These are phyloP conservation scores for Periconia sp. DNA, from an alignment of 2,329 filamentous ascomycete genomes.

Conservation along the genomic window DNA sequence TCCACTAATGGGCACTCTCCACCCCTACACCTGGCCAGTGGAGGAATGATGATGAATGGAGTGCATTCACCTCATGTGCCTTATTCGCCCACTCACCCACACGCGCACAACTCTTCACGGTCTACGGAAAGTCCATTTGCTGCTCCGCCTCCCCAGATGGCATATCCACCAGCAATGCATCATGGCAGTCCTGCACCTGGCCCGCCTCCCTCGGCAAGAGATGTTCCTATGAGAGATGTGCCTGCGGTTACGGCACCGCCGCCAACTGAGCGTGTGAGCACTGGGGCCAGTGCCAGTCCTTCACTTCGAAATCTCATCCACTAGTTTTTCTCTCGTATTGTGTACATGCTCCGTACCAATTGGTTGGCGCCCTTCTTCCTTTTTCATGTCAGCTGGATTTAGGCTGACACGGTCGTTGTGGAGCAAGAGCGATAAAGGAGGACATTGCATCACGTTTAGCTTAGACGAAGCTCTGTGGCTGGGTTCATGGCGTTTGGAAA, in stretches of 20 bases:
- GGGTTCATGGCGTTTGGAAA: neutral
- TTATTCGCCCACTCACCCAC: conserved; percentile 40
- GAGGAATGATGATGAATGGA: conserved; percentile 38
- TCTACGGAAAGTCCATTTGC: conserved; percentile 40
- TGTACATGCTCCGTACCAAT: neutral
- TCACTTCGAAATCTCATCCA: conserved; percentile 52
- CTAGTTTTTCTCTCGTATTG: conserved; percentile 22
- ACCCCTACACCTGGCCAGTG: conserved; percentile 36
- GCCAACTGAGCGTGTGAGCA: conserved; percentile 32
- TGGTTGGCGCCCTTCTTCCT: neutral
- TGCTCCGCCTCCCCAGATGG: conserved; percentile 27
- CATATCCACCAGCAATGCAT: conserved; percentile 30
- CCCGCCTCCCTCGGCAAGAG: conserved; percentile 38
- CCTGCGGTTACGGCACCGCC: conserved; percentile 24
- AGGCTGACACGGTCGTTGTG: neutral
- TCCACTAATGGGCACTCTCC: conserved; percentile 30
- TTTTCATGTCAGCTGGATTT: neutral
- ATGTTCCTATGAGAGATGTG: conserved; percentile 37
- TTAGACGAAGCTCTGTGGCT: neutral
- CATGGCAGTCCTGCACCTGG: conserved; percentile 37
- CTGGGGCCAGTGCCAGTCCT: conserved; percentile 50
- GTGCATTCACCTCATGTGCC: conserved; percentile 42
- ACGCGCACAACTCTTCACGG: conserved; percentile 35
- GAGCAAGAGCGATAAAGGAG: neutral
- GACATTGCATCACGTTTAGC: neutral